Conservation (phyloP, 2,329 filamentous ascomycete species). For the Escovopsis weberi region DNA sequence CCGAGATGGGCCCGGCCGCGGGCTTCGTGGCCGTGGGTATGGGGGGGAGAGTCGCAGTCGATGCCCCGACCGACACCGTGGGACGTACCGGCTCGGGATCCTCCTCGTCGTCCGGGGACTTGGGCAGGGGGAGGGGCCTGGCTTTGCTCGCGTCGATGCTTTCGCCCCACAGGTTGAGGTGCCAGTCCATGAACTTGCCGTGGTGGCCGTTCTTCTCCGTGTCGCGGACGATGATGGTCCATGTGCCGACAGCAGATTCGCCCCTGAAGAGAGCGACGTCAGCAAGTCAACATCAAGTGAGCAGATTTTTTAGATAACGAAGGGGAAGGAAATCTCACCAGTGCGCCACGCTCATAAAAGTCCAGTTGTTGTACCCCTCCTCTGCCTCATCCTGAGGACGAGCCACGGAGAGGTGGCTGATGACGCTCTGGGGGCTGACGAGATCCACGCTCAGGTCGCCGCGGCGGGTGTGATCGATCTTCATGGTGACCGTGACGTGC, state of each 20-base stretch:
- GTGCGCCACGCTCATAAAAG: constrained; percentile 96
- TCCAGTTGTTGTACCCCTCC: constrained; percentile 83
- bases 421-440: constrained; percentile 64
- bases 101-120: constrained; percentile 35
- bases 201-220: constrained; percentile 59
- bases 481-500: constrained; percentile 97
- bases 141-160: constrained; percentile 62
- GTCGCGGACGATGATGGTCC: constrained; percentile 86
- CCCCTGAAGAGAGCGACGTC: constrained; percentile 45
- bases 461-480: constrained; percentile 71
- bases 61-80: constrained; percentile 22
- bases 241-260: constrained; percentile 72
- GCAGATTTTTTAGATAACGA: background rate
- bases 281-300: background rate
- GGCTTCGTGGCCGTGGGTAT: constrained; percentile 29
- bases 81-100: constrained; percentile 57
- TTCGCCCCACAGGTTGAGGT: constrained; percentile 88
- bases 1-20: constrained; percentile 34
- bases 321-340: constrained; percentile 43
- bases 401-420: constrained; percentile 69
- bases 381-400: constrained; percentile 53
- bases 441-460: constrained; percentile 90
- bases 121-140: constrained; percentile 61
- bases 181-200: constrained; percentile 81
- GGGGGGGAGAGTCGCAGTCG: constrained; percentile 32